These are phyloP conservation scores for Sclerotinia glacialis DNA, from an alignment of 2,329 filamentous ascomycete genomes.

Conservation along the genomic window DNA sequence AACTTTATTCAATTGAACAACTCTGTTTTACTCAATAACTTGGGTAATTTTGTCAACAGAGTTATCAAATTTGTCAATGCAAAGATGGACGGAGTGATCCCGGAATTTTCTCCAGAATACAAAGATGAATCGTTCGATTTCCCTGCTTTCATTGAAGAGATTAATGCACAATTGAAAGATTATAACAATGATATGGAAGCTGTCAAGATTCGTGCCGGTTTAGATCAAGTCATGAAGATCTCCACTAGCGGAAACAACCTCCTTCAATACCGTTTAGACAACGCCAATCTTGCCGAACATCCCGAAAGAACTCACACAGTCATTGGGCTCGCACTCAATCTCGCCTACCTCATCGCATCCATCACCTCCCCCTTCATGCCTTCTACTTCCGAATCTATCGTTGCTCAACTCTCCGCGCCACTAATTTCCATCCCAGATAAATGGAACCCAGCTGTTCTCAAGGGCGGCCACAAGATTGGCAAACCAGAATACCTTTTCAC, in stretches of 20 bases:
- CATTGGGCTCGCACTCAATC: conserved; percentile 77
- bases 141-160: conserved; percentile 48
- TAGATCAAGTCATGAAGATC: conserved; percentile 64
- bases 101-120: conserved; percentile 56
- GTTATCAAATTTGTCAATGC: conserved; percentile 73
- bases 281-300: conserved; percentile 41
- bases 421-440: conserved; percentile 62
- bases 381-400: conserved; percentile 70
- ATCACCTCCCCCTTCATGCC: conserved; percentile 84
- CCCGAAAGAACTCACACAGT: conserved; percentile 43
- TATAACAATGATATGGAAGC: conserved; percentile 68
- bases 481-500: conserved; percentile 76
- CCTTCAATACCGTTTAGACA: conserved; percentile 48
- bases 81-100: conserved; percentile 66
- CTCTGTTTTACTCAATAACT: conserved; percentile 75
- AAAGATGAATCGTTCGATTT: conserved; percentile 54
- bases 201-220: conserved; percentile 66
- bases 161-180: conserved; percentile 62
- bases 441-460: conserved; percentile 61
- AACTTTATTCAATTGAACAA: conserved; percentile 84
- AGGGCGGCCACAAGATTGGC: conserved; percentile 76
- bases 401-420: conserved; percentile 65
- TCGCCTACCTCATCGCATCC: conserved; percentile 76
- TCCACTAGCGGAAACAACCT: conserved; percentile 62
- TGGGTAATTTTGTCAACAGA: conserved; percentile 71